A percentile compares a stretch with the other conserved stretches of the same genome.
phyloP scores from a whole-genome alignment of 2,329 filamentous ascomycete genomes.

The Trichoderma harzianum region DNA sequence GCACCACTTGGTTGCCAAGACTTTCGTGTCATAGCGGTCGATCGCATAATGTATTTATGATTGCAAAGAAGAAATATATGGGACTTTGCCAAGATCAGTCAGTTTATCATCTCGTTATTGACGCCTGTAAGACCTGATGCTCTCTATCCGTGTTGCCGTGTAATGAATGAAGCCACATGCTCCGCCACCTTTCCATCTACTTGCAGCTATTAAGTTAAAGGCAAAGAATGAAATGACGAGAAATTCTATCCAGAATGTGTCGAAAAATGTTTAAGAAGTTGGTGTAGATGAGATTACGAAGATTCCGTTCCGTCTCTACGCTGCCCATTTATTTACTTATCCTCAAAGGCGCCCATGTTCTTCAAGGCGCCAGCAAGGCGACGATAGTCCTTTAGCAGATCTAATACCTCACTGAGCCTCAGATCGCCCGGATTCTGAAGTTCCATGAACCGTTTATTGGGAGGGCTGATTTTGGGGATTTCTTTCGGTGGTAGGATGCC shows the following conservation, averaged over 20 bases:
- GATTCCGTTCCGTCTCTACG: not conserved
- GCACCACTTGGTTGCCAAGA: not conserved
- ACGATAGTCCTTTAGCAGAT: conserved; percentile 71
- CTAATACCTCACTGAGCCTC: conserved; percentile 67
- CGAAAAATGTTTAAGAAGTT: not conserved
- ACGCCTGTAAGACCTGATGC: not conserved
- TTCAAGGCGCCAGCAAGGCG: conserved; percentile 64
- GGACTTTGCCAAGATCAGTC: not conserved
- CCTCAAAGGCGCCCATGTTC: conserved; percentile 58
- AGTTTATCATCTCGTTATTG: not conserved
- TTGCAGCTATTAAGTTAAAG: not conserved
- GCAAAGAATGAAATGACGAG: not conserved
- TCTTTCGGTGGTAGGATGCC: conserved; percentile 53
- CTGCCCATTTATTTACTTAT: conserved; percentile 28
- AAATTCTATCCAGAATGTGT: not conserved
- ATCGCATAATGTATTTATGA: conserved; percentile 2
- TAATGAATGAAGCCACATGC: not conserved
- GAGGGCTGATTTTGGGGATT: conserved; percentile 56
- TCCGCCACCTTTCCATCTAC: not conserved
- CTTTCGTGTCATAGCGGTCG: not conserved
- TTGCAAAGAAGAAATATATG: not conserved
- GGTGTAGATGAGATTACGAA: not conserved
- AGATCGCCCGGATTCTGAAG: conserved; percentile 67
- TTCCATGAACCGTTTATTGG: conserved; percentile 71
- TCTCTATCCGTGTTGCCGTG: not conserved